Percentiles rank a stretch among this genome's conserved stretches.
phyloP scores from a whole-genome alignment of 108 stramenopile genomes.

The Phaeodactylum tricornutum region DNA sequence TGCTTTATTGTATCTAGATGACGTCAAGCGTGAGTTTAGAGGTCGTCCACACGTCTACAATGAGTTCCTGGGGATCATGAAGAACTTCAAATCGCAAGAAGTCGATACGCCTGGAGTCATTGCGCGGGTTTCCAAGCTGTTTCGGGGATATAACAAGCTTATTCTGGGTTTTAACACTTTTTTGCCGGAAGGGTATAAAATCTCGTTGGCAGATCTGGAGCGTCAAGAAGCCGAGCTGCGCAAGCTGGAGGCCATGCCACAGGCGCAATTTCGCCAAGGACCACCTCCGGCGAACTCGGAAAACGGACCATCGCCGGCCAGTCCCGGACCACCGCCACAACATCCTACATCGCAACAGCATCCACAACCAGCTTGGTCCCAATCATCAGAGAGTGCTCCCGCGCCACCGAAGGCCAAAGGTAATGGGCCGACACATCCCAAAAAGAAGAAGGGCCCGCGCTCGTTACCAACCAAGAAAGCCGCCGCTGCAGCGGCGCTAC shows the following conservation, averaged over 20 bases:
- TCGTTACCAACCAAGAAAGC: neutral
- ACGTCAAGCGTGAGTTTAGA: slow-evolving; percentile 88
- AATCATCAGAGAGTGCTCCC: too few species aligned
- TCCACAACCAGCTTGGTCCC: too few species aligned
- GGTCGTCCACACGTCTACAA: slow-evolving; percentile 98
- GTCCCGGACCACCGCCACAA: slow-evolving; percentile 4
- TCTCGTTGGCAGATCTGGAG: slow-evolving; percentile 74
- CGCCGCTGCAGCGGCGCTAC: neutral
- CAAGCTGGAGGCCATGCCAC: slow-evolving; percentile 15
- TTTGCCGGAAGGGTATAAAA: slow-evolving; percentile 90
- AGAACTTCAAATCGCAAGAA: slow-evolving; percentile 93
- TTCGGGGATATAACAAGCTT: slow-evolving; percentile 87
- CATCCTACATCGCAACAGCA: slow-evolving; percentile 3
- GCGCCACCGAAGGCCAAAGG: too few species aligned
- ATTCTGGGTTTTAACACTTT: slow-evolving; percentile 94
- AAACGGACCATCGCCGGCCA: neutral
- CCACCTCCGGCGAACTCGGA: neutral
- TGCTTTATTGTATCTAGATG: slow-evolving; percentile 81
- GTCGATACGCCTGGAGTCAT: slow-evolving; percentile 90
- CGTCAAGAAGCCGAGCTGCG: slow-evolving; percentile 17
- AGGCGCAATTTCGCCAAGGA: neutral
- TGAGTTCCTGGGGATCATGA: slow-evolving; percentile 99
- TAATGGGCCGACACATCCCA: too few species aligned
- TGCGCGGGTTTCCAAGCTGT: slow-evolving; percentile 64
- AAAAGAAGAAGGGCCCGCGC: too few species aligned